Percentiles rank a stretch among this genome's conserved stretches.
These are phyloP conservation scores for Notholithocarpus densiflorus DNA, from an alignment of 306 rosid genomes.

Conservation along the genomic window DNA sequence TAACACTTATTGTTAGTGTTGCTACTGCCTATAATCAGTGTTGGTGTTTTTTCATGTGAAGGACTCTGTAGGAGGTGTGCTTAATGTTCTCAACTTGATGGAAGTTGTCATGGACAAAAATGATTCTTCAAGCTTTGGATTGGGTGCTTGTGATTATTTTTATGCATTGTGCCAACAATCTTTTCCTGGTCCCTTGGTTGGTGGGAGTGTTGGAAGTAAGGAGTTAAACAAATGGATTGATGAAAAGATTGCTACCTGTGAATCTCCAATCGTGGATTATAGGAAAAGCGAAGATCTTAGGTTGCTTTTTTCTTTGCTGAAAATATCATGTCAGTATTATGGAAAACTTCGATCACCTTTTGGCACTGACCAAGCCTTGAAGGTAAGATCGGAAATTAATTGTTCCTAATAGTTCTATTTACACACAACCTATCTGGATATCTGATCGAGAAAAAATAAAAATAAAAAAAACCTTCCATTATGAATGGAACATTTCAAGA, in stretches of 20 bases:
- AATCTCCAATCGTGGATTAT: slow-evolving; percentile 55
- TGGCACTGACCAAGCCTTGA: slow-evolving; percentile 60
- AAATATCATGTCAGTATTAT: slow-evolving; percentile 81
- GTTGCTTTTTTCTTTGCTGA: slow-evolving; percentile 86
- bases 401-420: slow-evolving; percentile 7
- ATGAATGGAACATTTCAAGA: not conserved
- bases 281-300: slow-evolving; percentile 61
- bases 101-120: slow-evolving; percentile 56
- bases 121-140: slow-evolving; percentile 41
- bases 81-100: slow-evolving; percentile 70
- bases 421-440: not conserved
- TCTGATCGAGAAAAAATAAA: not conserved
- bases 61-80: slow-evolving; percentile 57
- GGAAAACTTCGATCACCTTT: slow-evolving; percentile 97
- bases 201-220: slow-evolving; percentile 82
- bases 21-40: not conserved
- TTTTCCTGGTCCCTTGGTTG: slow-evolving; percentile 94
- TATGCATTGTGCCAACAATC: slow-evolving; percentile 74
- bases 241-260: slow-evolving; percentile 68
- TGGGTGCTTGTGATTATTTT: slow-evolving; percentile 50
- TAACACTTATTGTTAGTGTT: not conserved
- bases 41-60: slow-evolving; percentile 27
- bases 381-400: slow-evolving; percentile 42
- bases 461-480: not conserved
- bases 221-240: slow-evolving; percentile 88